A percentile compares a stretch with the other conserved stretches of the same genome.
Conservation (phyloP, 2,329 filamentous ascomycete species). For the Microascus cirrosus region DNA sequence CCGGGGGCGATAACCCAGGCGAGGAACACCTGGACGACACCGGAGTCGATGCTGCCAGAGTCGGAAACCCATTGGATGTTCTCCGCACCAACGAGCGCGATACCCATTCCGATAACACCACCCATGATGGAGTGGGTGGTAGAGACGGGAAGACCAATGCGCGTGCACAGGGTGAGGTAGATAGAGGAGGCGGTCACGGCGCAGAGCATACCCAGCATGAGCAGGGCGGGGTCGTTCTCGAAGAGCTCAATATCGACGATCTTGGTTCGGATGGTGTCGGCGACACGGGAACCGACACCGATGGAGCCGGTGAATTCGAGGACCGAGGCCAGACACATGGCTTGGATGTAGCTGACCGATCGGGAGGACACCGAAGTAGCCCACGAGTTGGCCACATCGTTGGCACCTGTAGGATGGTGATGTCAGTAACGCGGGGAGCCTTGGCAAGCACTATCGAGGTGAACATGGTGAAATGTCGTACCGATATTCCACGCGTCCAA, state of each 20-base stretch:
- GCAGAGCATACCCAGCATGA: slow-evolving; percentile 49
- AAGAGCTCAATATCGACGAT: slow-evolving; percentile 40
- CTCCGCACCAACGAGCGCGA: slow-evolving; percentile 38
- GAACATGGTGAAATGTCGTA: slow-evolving; percentile 14
- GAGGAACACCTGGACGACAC: slow-evolving; percentile 23
- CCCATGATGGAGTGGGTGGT: slow-evolving; percentile 52
- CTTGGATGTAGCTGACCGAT: slow-evolving; percentile 50
- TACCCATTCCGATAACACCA: slow-evolving; percentile 47
- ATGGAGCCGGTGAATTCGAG: slow-evolving; percentile 52
- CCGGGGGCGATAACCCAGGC: slow-evolving; percentile 23
- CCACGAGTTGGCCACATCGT: slow-evolving; percentile 70
- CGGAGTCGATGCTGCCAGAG: slow-evolving; percentile 16
- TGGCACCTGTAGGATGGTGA: slow-evolving; percentile 19
- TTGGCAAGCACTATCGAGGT: not conserved
- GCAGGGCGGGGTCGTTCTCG: slow-evolving; percentile 31
- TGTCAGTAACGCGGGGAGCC: slow-evolving; percentile 15
- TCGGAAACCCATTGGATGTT: slow-evolving; percentile 43
- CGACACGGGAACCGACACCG: slow-evolving; percentile 47
- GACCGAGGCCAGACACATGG: slow-evolving; percentile 43
- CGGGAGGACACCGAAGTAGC: slow-evolving; percentile 61
- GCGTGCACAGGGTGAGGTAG: slow-evolving; percentile 45
- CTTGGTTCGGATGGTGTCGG: slow-evolving; percentile 50
- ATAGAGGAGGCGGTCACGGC: slow-evolving; percentile 39
- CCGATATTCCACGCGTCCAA: slow-evolving; percentile 59
- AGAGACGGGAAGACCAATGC: slow-evolving; percentile 45